Evolutionary conservation across 1,139 yeast genomes (phyloP).

Genomic region (Arxiozyma bovina): DNA sequence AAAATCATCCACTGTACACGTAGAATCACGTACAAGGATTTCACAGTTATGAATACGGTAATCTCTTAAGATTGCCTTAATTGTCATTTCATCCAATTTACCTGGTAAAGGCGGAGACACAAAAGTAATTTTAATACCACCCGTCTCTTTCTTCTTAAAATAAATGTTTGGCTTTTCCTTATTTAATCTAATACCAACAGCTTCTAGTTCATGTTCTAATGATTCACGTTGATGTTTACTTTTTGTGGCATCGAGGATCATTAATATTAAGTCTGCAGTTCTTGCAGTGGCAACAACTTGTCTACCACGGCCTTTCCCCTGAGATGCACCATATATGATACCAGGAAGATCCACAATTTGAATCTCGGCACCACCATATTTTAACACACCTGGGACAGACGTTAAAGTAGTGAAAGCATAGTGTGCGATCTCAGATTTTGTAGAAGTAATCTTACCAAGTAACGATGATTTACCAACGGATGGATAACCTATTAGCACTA

Average conservation of each 20-base stretch:
- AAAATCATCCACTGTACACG: slow-evolving; percentile 85
- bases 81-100: slow-evolving; percentile 70
- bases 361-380: slow-evolving; percentile 92
- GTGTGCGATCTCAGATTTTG: slow-evolving; percentile 89
- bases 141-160: slow-evolving; percentile 72
- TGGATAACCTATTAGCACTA: slow-evolving; percentile 91
- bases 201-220: slow-evolving; percentile 80
- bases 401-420: slow-evolving; percentile 95
- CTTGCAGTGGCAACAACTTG: slow-evolving; percentile 95
- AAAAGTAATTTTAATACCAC: slow-evolving; percentile 80
- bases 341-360: slow-evolving; percentile 97
- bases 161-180: slow-evolving; percentile 73
- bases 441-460: slow-evolving; percentile 76
- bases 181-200: slow-evolving; percentile 87
- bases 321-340: slow-evolving; percentile 92
- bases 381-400: slow-evolving; percentile 90
- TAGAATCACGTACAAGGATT: slow-evolving; percentile 79
- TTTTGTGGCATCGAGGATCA: slow-evolving; percentile 94
- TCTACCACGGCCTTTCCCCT: slow-evolving; percentile 95
- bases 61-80: slow-evolving; percentile 68
- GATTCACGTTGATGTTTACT: slow-evolving; percentile 81
- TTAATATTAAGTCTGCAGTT: slow-evolving; percentile 84
- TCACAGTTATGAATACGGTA: slow-evolving; percentile 91
- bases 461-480: slow-evolving; percentile 95
- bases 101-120: slow-evolving; percentile 63